phyloP scores from a whole-genome alignment of 257 asterid species.

The Handroanthus guayacan region DNA sequence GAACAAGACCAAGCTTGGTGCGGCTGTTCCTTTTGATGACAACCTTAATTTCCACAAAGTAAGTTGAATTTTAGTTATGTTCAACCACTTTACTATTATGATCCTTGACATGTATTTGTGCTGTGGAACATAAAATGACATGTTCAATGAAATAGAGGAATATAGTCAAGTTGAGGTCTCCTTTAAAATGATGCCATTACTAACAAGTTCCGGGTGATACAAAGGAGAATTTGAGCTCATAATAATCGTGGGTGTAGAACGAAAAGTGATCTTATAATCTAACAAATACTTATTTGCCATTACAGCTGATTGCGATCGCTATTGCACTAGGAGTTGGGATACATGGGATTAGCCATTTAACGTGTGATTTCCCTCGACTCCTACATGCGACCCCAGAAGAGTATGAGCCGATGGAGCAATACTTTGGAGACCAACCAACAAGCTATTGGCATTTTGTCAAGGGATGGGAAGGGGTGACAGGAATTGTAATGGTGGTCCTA shows the following conservation, averaged over 20 bases:
- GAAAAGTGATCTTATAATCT: not conserved
- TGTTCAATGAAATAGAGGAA: too few species aligned
- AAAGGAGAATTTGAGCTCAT: too few species aligned
- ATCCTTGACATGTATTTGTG: too few species aligned
- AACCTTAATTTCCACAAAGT: conserved; percentile 95
- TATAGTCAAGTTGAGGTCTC: too few species aligned
- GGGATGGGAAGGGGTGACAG: conserved; percentile 88
- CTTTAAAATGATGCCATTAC: too few species aligned
- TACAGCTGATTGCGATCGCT: conserved; percentile 78
- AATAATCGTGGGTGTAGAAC: not conserved
- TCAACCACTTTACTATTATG: too few species aligned
- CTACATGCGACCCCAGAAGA: conserved; percentile 56
- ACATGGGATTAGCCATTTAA: conserved; percentile 73
- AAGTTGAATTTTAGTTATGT: not conserved
- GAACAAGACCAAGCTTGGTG: conserved; percentile 80
- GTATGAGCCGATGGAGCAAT: conserved; percentile 62
- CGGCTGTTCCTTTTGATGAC: conserved; percentile 89
- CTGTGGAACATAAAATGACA: too few species aligned
- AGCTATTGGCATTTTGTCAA: conserved; percentile 76
- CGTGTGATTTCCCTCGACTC: conserved; percentile 89
- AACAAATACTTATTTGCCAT: not conserved
- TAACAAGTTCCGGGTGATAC: too few species aligned
- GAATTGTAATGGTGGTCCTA: conserved; percentile 79
- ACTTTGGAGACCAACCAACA: conserved; percentile 70
- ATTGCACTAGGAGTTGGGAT: conserved; percentile 77